Percentiles rank a stretch among this genome's conserved stretches.
These are phyloP conservation scores for Pholiota adiposa DNA, from an alignment of 1,284 basidiomycete genomes.

Conservation along the genomic window DNA sequence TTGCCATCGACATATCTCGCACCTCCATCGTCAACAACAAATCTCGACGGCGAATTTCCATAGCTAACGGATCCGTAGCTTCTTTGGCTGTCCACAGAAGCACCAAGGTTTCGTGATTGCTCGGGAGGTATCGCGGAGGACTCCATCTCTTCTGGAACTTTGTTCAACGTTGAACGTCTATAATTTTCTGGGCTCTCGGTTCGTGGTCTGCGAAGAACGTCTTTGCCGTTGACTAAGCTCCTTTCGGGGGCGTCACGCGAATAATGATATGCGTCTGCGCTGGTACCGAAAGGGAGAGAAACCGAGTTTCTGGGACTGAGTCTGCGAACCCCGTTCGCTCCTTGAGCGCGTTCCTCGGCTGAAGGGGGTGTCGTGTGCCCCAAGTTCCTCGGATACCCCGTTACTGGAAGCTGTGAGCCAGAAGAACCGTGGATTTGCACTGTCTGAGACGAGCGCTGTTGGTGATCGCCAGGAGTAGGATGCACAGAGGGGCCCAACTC, in stretches of 20 bases:
- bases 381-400: slow-evolving; percentile 7
- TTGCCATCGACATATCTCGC: slow-evolving; percentile 1
- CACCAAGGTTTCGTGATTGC: neutral
- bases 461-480: slow-evolving; percentile 1
- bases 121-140: neutral
- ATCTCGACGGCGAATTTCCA: slow-evolving; percentile 7
- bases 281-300: slow-evolving; percentile 3
- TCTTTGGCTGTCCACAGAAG: neutral
- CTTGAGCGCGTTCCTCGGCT: neutral
- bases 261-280: slow-evolving; percentile 6
- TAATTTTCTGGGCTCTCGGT: slow-evolving; percentile 19
- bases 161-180: slow-evolving; percentile 17
- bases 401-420: neutral
- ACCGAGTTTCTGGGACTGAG: neutral
- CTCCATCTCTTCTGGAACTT: slow-evolving; percentile 24
- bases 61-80: slow-evolving; percentile 20
- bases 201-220: slow-evolving; percentile 4
- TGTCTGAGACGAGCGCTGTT: slow-evolving; percentile 6
- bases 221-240: neutral
- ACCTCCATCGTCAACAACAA: slow-evolving; percentile 1
- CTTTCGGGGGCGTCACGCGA: slow-evolving; percentile 4
- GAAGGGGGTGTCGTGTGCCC: neutral
- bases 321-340: slow-evolving; percentile 3
- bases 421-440: neutral
- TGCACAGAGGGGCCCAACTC: slow-evolving; percentile 10